Percentiles rank a stretch among this genome's conserved stretches.
These are phyloP conservation scores for Wickerhamiella pararugosa DNA, from an alignment of 1,139 yeast species.

Conservation along the genomic window DNA sequence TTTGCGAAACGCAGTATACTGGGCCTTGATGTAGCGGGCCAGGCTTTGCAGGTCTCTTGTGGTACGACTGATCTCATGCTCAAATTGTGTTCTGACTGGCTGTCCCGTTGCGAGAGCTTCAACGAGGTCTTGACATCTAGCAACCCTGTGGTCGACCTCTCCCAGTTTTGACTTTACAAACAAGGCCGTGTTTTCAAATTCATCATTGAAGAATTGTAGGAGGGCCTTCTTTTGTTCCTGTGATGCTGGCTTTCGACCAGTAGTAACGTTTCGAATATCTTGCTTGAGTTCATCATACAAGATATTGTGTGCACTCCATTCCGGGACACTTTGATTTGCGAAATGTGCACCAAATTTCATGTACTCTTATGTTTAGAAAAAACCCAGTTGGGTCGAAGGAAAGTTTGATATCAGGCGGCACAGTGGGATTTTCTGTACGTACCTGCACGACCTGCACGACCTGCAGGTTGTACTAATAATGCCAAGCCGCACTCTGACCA, in stretches of 20 bases:
- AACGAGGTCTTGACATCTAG: constrained; percentile 28
- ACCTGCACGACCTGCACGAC: neutral
- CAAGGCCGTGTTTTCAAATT: constrained; percentile 25
- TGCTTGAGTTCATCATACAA: constrained; percentile 74
- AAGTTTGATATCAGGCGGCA: neutral
- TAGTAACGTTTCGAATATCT: constrained; percentile 40
- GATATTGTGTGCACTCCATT: constrained; percentile 73
- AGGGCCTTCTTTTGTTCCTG: constrained; percentile 36
- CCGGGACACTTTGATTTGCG: constrained; percentile 61
- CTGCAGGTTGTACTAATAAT: neutral
- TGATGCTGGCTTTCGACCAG: constrained; percentile 4
- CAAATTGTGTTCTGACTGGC: constrained; percentile 20
- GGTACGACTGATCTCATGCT: constrained; percentile 29
- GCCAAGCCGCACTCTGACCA: neutral
- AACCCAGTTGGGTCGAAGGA: neutral
- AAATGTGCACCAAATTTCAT: constrained; percentile 86
- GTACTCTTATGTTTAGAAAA: neutral
- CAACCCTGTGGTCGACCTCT: constrained; percentile 35
- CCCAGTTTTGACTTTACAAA: constrained; percentile 55
- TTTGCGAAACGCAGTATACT: constrained; percentile 68
- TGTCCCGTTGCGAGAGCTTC: neutral
- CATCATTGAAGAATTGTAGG: constrained; percentile 13
- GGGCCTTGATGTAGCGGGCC: constrained; percentile 61
- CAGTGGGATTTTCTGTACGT: neutral
- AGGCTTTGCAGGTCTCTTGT: constrained; percentile 52